A percentile compares a stretch with the other conserved stretches of the same genome.
phyloP scores from a whole-genome alignment of 2,329 filamentous ascomycete genomes.

The Fusarium incarnatum region DNA sequence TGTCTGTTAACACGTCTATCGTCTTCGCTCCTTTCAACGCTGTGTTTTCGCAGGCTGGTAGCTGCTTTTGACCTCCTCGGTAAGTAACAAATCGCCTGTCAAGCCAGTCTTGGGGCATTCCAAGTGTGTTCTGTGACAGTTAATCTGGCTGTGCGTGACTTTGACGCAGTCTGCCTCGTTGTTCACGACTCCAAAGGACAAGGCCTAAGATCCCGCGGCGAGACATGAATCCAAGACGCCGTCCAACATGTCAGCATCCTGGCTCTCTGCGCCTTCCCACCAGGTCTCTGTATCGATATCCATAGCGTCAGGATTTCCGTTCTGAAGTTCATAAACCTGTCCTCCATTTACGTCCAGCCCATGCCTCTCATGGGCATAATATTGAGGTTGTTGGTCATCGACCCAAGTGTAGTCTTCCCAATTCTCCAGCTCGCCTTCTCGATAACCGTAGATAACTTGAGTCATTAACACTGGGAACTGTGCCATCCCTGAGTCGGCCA shows the following conservation, averaged over 20 bases:
- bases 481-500: constrained; percentile 80
- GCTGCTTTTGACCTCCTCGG: background rate
- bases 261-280: constrained; percentile 70
- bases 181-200: background rate
- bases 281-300: constrained; percentile 68
- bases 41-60: background rate
- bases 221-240: constrained; percentile 68
- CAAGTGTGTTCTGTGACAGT: background rate
- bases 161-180: background rate
- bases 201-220: constrained; percentile 56
- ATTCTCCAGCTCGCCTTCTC: constrained; percentile 80
- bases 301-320: constrained; percentile 67
- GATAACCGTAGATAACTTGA: constrained; percentile 75
- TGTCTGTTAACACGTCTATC: constrained; percentile 11
- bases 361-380: constrained; percentile 45
- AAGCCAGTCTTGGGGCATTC: background rate
- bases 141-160: background rate
- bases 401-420: constrained; percentile 71
- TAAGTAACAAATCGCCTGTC: background rate
- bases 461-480: constrained; percentile 82
- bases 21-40: background rate
- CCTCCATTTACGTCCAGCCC: constrained; percentile 52
- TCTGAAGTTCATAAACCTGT: constrained; percentile 55
- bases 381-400: constrained; percentile 51
- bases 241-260: constrained; percentile 66